phyloP scores from a whole-genome alignment of 2,329 filamentous ascomycete genomes.

The Clarireedia paspali region DNA sequence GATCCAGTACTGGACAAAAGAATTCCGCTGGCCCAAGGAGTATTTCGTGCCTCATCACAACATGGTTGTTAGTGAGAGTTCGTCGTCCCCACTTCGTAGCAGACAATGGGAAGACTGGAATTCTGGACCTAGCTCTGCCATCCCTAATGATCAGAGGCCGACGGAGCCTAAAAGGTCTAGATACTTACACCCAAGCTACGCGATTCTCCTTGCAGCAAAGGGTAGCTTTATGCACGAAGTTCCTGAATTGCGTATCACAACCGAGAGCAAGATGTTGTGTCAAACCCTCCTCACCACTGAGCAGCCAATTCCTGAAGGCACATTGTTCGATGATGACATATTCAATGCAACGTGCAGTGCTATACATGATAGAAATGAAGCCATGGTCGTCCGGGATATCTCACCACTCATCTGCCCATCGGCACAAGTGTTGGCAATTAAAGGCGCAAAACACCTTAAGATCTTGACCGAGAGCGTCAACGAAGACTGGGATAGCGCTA shows the following conservation, averaged over 20 bases:
- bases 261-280: constrained; percentile 28
- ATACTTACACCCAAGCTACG: constrained; percentile 32
- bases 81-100: constrained; percentile 10
- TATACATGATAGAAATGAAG: not conserved
- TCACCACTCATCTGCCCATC: not conserved
- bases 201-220: constrained; percentile 30
- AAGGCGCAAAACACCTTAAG: constrained; percentile 20
- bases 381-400: not conserved
- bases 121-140: constrained; percentile 20
- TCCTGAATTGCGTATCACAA: constrained; percentile 24
- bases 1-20: not conserved
- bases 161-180: constrained; percentile 32
- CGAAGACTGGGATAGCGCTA: constrained; percentile 35
- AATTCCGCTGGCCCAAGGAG: not conserved
- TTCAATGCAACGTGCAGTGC: not conserved
- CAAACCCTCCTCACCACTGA: not conserved
- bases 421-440: not conserved
- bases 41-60: not conserved
- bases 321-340: not conserved
- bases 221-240: constrained; percentile 34
- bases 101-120: constrained; percentile 23
- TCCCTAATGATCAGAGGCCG: constrained; percentile 33
- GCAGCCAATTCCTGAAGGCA: not conserved
- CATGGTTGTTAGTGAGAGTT: no score
- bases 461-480: constrained; percentile 34